A percentile compares a stretch with the other conserved stretches of the same genome.
These are phyloP conservation scores for Plasmodium ovale DNA, from an alignment of 169 alveolate genomes.

Conservation along the genomic window DNA sequence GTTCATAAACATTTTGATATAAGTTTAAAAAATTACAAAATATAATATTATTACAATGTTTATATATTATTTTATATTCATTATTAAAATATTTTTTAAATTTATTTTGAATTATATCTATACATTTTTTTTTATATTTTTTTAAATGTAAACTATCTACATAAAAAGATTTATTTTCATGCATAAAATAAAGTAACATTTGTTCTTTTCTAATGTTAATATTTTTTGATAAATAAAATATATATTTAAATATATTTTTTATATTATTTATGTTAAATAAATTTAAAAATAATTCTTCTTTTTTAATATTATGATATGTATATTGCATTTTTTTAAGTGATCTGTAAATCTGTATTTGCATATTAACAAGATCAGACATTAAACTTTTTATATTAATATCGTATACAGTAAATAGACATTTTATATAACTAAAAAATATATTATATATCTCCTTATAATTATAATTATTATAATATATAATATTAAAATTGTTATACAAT, in stretches of 20 bases:
- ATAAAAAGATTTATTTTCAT: conserved; percentile 70
- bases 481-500: conserved; percentile 56
- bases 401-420: conserved; percentile 32
- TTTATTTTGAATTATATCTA: conserved; percentile 11
- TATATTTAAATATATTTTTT: conserved; percentile 48
- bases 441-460: conserved; percentile 55
- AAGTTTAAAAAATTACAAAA: conserved; percentile 63
- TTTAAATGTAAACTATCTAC: conserved; percentile 64
- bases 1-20: conserved; percentile 70
- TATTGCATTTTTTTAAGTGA: conserved; percentile 36
- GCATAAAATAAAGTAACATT: conserved; percentile 46
- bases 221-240: conserved; percentile 57
- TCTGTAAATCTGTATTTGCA: conserved; percentile 66
- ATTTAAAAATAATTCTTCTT: conserved; percentile 31
- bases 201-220: conserved; percentile 63
- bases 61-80: conserved; percentile 12
- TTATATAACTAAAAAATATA: conserved; percentile 37
- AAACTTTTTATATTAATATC: conserved; percentile 68
- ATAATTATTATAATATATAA: conserved; percentile 61
- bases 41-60: conserved; percentile 22
- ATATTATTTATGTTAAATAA: conserved; percentile 46
- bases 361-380: conserved; percentile 3
- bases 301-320: neutral
- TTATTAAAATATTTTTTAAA: conserved; percentile 54
- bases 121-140: conserved; percentile 40